Conservation (phyloP, 2,329 filamentous ascomycete genomes). For the Arthroderma sp. region DNA sequence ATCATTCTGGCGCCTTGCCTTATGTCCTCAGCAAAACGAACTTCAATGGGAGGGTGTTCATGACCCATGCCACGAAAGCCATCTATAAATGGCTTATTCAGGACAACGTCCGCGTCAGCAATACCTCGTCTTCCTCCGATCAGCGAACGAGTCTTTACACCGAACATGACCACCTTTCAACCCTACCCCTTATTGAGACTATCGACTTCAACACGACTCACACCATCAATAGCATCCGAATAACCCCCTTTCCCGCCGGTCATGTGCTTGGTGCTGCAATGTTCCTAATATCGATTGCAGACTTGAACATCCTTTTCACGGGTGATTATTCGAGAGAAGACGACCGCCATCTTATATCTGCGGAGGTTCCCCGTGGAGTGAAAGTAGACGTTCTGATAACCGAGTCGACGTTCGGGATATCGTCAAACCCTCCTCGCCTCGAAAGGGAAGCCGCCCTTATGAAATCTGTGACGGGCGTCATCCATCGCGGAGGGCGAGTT, state of each 20-base stretch:
- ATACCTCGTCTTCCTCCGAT: constrained; percentile 49
- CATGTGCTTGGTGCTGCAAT: constrained; percentile 97
- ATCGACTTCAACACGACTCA: constrained; percentile 98
- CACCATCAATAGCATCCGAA: constrained; percentile 88
- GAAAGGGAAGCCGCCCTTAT: constrained; percentile 89
- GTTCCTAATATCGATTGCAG: constrained; percentile 95
- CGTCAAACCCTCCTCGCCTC: constrained; percentile 76
- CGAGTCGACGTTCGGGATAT: constrained; percentile 93
- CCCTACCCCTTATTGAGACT: constrained; percentile 86
- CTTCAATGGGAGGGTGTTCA: constrained; percentile 91
- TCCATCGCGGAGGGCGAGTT: constrained; percentile 84
- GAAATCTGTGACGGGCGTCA: constrained; percentile 82
- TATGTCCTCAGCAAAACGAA: constrained; percentile 97
- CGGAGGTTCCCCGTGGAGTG: constrained; percentile 73
- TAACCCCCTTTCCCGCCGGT: constrained; percentile 91
- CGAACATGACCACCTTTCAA: constrained; percentile 87
- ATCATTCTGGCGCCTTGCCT: constrained; percentile 95
- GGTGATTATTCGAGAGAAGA: constrained; percentile 95
- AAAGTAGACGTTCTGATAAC: constrained; percentile 96
- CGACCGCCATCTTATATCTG: constrained; percentile 88
- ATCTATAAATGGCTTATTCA: constrained; percentile 99
- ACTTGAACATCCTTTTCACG: constrained; percentile 92
- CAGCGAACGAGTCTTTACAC: constrained; percentile 66
- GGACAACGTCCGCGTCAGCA: constrained; percentile 84
- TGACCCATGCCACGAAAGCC: constrained; percentile 98